phyloP scores from a whole-genome alignment of 176 grass and related monocot genomes.

The Triticum monococcum region DNA sequence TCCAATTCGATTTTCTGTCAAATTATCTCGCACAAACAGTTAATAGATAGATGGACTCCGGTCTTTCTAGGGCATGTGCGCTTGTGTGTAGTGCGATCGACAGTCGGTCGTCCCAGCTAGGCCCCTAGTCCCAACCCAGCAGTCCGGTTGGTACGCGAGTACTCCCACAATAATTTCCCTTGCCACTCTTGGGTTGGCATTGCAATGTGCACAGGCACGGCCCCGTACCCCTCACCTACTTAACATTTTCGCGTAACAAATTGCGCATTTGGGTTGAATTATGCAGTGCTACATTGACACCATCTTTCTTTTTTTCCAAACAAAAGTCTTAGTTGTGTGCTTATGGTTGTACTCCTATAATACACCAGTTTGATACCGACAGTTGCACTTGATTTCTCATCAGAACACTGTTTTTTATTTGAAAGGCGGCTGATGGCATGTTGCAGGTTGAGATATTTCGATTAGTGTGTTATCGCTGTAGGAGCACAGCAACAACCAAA shows the following conservation, averaged over 20 bases:
- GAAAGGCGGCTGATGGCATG: not conserved
- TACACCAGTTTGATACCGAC: not conserved
- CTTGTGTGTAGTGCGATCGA: conserved; percentile 24
- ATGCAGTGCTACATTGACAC: not conserved
- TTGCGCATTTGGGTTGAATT: conserved; percentile 2
- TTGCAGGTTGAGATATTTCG: not conserved
- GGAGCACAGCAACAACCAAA: not conserved
- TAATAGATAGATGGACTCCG: not conserved
- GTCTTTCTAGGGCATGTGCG: conserved; percentile 31
- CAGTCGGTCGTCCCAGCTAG: not conserved
- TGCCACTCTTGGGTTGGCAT: not conserved
- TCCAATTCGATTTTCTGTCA: not conserved
- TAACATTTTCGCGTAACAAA: not conserved
- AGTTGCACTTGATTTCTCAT: not conserved
- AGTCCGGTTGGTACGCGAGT: conserved; percentile 23
- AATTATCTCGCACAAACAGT: too few species aligned
- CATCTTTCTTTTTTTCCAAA: not conserved
- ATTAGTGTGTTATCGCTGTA: not conserved
- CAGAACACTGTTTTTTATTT: not conserved
- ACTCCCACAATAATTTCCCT: conserved; percentile 25
- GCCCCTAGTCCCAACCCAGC: not conserved
- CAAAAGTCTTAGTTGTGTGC: not conserved
- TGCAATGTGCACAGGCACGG: not conserved
- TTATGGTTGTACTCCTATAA: not conserved
- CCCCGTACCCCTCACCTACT: not conserved